A percentile compares a stretch with the other conserved stretches of the same genome.
Evolutionary conservation across 768 basidiomycete species (phyloP).

Genomic region (Lactarius quietus): DNA sequence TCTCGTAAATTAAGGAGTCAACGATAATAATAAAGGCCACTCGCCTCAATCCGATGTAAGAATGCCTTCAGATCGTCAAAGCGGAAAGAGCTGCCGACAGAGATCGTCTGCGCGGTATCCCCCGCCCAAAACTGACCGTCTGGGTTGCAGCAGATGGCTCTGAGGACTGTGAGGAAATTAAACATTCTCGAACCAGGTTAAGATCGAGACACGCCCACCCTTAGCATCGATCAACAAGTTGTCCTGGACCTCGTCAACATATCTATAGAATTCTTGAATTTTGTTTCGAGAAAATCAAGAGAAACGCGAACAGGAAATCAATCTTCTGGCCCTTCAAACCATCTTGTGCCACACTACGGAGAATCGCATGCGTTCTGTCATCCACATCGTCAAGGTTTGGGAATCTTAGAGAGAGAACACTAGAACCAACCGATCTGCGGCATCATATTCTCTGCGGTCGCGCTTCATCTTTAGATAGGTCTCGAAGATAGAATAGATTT

Average conservation of each 20-base stretch:
- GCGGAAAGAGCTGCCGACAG: constrained; percentile 65
- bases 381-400: background rate
- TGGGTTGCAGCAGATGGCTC: constrained; percentile 56
- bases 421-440: constrained; percentile 52
- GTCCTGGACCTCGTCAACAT: constrained; percentile 68
- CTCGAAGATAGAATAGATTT: constrained; percentile 51
- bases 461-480: constrained; percentile 48
- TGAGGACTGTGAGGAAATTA: constrained; percentile 43
- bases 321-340: constrained; percentile 16
- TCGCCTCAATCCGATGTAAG: constrained; percentile 56
- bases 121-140: constrained; percentile 78
- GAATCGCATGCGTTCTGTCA: constrained; percentile 20
- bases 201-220: constrained; percentile 37
- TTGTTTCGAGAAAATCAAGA: background rate
- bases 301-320: constrained; percentile 5
- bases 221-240: constrained; percentile 62
- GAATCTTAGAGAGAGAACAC: background rate
- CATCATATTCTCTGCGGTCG: constrained; percentile 45
- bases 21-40: background rate
- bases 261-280: constrained; percentile 38
- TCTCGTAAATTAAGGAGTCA: background rate
- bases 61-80: constrained; percentile 70
- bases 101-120: constrained; percentile 74
- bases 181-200: background rate
- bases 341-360: constrained; percentile 4